Conservation (phyloP, 495 filamentous ascomycete genomes). For the Penicillium paradoxum region DNA sequence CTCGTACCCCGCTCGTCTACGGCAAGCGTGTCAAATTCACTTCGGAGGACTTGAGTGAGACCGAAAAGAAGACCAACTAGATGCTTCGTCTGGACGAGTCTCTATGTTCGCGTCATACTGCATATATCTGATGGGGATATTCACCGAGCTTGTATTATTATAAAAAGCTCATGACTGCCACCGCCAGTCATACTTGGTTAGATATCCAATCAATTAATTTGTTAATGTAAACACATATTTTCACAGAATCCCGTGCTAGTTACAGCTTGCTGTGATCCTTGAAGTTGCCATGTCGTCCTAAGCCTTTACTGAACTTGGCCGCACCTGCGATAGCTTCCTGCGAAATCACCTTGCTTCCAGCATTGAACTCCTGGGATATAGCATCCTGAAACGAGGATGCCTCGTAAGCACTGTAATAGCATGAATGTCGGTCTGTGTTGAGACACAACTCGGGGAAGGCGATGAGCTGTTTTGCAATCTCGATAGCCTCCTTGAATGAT, state of each 20-base stretch:
- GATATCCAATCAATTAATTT: background rate
- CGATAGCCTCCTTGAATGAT: slow-evolving; percentile 38
- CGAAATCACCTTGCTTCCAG: slow-evolving; percentile 33
- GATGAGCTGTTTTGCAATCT: slow-evolving; percentile 38
- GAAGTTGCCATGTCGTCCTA: slow-evolving; percentile 41
- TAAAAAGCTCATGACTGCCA: background rate
- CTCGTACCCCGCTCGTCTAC: slow-evolving; percentile 50
- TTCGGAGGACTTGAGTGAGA: slow-evolving; percentile 17
- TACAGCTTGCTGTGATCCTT: slow-evolving; percentile 19
- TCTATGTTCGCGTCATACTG: background rate
- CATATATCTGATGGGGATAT: background rate
- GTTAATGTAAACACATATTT: slow-evolving; percentile 9
- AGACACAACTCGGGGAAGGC: slow-evolving; percentile 44
- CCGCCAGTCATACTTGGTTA: background rate
- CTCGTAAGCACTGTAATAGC: slow-evolving; percentile 43
- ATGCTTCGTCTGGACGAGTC: background rate
- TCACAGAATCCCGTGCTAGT: background rate
- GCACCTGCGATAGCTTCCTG: slow-evolving; percentile 40
- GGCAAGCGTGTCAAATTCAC: slow-evolving; percentile 62
- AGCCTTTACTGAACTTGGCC: slow-evolving; percentile 36
- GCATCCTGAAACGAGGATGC: slow-evolving; percentile 42
- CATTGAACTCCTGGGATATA: slow-evolving; percentile 36
- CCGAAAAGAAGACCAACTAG: slow-evolving; percentile 30
- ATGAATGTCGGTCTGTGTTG: slow-evolving; percentile 34
- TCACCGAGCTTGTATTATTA: background rate